phyloP scores from a whole-genome alignment of 108 stramenopile genomes.

The Skeletonema costatum region DNA sequence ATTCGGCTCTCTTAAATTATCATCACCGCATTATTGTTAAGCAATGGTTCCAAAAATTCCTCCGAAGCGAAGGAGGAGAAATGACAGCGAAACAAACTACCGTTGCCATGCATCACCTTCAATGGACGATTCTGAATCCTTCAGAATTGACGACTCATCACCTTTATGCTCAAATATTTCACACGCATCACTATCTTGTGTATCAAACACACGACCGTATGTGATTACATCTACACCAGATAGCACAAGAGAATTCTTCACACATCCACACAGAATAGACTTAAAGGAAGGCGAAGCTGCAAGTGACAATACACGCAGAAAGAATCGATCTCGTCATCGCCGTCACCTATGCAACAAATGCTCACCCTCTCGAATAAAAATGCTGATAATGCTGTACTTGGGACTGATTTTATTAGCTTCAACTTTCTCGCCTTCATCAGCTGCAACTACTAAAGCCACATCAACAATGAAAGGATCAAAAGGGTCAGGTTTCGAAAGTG shows the following conservation, averaged over 20 bases:
- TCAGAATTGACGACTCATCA: not conserved
- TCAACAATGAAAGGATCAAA: not conserved
- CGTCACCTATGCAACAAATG: not conserved
- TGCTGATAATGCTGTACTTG: not conserved
- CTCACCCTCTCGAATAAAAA: not conserved
- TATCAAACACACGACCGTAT: not conserved
- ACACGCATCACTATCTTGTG: not conserved
- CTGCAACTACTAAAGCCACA: not conserved
- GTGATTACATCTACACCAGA: not conserved
- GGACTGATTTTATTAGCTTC: not conserved
- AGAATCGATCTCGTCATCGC: not conserved
- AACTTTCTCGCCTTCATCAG: not conserved
- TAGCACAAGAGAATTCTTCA: not conserved
- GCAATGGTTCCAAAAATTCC: not conserved
- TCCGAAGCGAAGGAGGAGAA: not conserved
- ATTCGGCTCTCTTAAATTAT: not conserved
- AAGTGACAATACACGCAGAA: not conserved
- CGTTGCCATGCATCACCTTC: not conserved
- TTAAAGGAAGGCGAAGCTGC: not conserved
- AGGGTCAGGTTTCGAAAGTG: not conserved
- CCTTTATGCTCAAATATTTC: not conserved
- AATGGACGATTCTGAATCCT: not conserved
- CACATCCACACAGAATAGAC: not conserved
- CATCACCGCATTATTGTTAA: not conserved
- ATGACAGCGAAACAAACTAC: not conserved